Conservation (phyloP, 768 basidiomycete species). For the Panellus pusillus region DNA sequence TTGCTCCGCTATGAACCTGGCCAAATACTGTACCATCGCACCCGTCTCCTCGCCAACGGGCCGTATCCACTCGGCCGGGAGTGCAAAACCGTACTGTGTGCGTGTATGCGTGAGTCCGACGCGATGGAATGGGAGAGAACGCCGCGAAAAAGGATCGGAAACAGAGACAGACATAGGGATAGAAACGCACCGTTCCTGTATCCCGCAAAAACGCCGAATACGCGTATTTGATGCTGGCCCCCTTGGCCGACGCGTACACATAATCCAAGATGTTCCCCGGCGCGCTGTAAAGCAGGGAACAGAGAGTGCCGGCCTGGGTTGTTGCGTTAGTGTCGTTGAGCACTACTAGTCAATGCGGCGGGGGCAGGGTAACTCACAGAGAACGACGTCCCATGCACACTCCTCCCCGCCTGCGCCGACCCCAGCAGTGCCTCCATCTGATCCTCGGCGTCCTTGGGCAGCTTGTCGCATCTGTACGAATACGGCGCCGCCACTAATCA, state of each 20-base stretch:
- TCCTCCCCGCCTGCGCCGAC: slow-evolving; percentile 55
- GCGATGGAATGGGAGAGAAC: background rate
- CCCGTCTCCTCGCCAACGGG: slow-evolving; percentile 79
- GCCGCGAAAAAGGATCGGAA: background rate
- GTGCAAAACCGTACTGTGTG: slow-evolving; percentile 69
- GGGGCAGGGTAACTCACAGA: slow-evolving; percentile 28
- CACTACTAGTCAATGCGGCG: too few relatives aligned
- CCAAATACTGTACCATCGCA: slow-evolving; percentile 64
- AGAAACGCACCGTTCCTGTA: slow-evolving; percentile 60
- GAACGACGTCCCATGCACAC: slow-evolving; percentile 56
- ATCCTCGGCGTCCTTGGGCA: slow-evolving; percentile 73
- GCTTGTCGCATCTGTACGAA: slow-evolving; percentile 42
- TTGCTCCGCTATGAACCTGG: slow-evolving; percentile 59
- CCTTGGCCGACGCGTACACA: slow-evolving; percentile 45
- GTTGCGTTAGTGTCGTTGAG: background rate
- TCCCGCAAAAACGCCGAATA: slow-evolving; percentile 68
- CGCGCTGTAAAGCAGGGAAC: slow-evolving; percentile 43
- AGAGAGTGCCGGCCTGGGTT: slow-evolving; percentile 45
- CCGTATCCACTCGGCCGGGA: slow-evolving; percentile 71
- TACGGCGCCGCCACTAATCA: slow-evolving; percentile 74
- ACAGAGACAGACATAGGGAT: background rate
- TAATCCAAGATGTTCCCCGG: slow-evolving; percentile 70
- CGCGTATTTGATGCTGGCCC: slow-evolving; percentile 56
- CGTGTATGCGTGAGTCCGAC: background rate
- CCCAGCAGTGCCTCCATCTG: slow-evolving; percentile 71